phyloP scores from a whole-genome alignment of 305 asterid genomes.

The Fraxinus paxiana region DNA sequence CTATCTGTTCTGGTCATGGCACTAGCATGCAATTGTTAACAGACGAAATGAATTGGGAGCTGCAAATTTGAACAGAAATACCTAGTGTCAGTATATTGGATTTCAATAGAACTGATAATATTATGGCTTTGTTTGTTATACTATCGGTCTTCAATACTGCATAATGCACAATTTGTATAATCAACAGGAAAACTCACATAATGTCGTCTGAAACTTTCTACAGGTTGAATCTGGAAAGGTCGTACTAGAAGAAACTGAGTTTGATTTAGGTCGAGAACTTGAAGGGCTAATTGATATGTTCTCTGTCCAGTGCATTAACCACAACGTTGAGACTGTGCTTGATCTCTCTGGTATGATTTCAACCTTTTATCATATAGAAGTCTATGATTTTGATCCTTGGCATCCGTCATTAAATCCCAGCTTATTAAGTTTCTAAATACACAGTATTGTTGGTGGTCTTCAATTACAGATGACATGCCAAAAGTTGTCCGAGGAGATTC shows the following conservation, averaged over 20 bases:
- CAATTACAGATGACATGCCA: conserved; percentile 78
- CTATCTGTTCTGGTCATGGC: background rate
- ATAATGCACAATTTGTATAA: background rate
- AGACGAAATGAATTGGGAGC: background rate
- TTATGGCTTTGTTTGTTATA: background rate
- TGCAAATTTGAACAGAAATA: background rate
- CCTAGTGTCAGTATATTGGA: background rate
- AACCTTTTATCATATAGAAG: background rate
- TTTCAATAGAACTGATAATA: background rate
- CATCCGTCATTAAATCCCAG: background rate
- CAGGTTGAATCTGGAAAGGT: conserved; percentile 95
- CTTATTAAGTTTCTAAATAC: conserved; percentile 11
- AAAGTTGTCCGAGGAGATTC: conserved; percentile 79
- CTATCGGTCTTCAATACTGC: background rate
- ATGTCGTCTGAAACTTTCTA: conserved; percentile 13
- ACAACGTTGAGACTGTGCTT: conserved; percentile 79
- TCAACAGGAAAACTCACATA: background rate
- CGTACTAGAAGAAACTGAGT: conserved; percentile 82
- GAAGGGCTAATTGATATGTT: conserved; percentile 92
- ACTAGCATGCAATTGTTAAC: background rate
- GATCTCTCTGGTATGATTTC: conserved; percentile 69
- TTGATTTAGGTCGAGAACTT: conserved; percentile 80
- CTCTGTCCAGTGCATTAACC: conserved; percentile 86
- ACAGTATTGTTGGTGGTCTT: conserved; percentile 7
- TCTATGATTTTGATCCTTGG: background rate